These are phyloP conservation scores for Blastocystis sp. DNA, from an alignment of 352 stramenopile genomes.

Conservation along the genomic window DNA sequence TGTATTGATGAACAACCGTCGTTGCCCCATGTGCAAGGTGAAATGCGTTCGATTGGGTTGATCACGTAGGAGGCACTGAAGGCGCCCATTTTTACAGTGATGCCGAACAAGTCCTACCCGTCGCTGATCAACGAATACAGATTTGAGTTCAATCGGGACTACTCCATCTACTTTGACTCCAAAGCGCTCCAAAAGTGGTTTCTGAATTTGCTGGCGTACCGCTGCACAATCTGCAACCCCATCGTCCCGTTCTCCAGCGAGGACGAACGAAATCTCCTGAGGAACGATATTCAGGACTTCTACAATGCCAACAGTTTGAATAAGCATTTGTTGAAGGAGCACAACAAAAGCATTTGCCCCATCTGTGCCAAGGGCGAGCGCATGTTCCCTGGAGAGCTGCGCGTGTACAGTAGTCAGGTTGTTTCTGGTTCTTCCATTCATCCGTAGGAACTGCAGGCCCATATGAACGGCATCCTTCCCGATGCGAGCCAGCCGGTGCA, in stretches of 20 bases:
- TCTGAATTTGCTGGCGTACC: constrained; percentile 7
- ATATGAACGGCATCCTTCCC: constrained; percentile 27
- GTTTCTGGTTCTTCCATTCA: background rate
- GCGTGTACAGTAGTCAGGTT: background rate
- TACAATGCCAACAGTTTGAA: background rate
- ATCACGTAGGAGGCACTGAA: constrained; percentile 8
- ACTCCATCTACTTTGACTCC: constrained; percentile 50
- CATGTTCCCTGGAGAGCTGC: constrained; percentile 20
- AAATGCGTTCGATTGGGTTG: background rate
- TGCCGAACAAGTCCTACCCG: constrained; percentile 32
- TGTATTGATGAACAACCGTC: constrained; percentile 28
- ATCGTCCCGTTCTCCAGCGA: constrained; percentile 12
- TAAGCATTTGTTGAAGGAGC: background rate
- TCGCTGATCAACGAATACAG: constrained; percentile 39
- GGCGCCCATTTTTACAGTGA: constrained; percentile 30
- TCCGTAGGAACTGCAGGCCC: constrained; percentile 9
- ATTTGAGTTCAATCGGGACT: constrained; percentile 41
- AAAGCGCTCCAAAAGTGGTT: constrained; percentile 42
- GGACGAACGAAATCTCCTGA: constrained; percentile 7
- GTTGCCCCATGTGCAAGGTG: constrained; percentile 47
- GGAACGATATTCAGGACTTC: background rate
- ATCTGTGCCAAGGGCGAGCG: constrained; percentile 3
- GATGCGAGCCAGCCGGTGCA: constrained; percentile 12
- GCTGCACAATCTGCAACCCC: constrained; percentile 28
- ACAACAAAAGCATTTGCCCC: background rate